phyloP scores from a whole-genome alignment of 2,329 filamentous ascomycete species.

The Tolypocladium ophioglossoides region DNA sequence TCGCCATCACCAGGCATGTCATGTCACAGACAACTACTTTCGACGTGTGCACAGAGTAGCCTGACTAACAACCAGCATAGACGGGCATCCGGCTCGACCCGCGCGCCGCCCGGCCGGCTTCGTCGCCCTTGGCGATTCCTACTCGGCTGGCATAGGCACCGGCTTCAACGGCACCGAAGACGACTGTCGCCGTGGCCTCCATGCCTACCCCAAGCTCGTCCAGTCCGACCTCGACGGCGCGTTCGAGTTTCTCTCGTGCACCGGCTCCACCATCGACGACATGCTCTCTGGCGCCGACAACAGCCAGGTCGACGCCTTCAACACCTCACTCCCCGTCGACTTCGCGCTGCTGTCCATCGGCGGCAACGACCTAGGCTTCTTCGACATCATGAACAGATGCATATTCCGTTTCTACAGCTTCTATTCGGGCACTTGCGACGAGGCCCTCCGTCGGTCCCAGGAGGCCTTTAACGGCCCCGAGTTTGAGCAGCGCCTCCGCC shows the following conservation, averaged over 20 bases:
- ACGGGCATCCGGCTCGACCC: constrained; percentile 2
- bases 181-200: constrained; percentile 29
- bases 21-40: background rate
- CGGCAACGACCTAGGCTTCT: constrained; percentile 39
- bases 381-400: constrained; percentile 38
- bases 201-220: constrained; percentile 31
- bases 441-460: constrained; percentile 24
- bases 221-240: constrained; percentile 22
- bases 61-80: background rate
- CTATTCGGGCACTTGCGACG: constrained; percentile 33
- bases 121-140: constrained; percentile 34
- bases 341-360: constrained; percentile 37
- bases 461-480: constrained; percentile 20
- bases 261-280: constrained; percentile 30
- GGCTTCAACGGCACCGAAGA: constrained; percentile 27
- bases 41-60: background rate
- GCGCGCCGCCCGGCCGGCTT: constrained; percentile 19
- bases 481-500: constrained; percentile 27
- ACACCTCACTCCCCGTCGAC: constrained; percentile 24
- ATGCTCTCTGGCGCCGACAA: constrained; percentile 23
- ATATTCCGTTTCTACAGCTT: constrained; percentile 39
- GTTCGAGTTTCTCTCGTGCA: constrained; percentile 37
- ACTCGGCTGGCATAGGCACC: constrained; percentile 37
- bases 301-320: constrained; percentile 32
- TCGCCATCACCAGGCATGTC: background rate